phyloP scores from a whole-genome alignment of 768 basidiomycete genomes.

The Boletus rubescentipes region DNA sequence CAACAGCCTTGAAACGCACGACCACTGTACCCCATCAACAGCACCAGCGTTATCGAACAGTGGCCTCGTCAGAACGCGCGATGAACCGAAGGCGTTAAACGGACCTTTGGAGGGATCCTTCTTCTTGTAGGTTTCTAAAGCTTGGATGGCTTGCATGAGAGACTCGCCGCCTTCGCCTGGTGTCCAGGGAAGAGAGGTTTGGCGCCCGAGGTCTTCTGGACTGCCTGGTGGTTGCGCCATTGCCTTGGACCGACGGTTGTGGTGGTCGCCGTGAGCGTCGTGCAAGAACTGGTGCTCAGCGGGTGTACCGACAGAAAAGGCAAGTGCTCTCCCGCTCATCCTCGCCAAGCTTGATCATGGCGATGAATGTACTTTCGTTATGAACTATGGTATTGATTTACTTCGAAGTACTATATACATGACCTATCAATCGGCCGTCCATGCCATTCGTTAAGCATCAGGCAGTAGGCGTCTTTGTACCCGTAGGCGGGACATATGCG shows the following conservation, averaged over 20 bases:
- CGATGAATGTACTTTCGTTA: not conserved
- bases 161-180: conserved; percentile 33
- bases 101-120: conserved; percentile 79
- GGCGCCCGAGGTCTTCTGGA: conserved; percentile 35
- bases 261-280: conserved; percentile 2
- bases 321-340: not conserved
- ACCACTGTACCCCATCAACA: conserved; percentile 59
- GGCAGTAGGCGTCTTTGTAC: not conserved
- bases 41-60: not conserved
- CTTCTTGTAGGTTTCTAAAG: conserved; percentile 84
- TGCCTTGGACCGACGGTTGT: conserved; percentile 1
- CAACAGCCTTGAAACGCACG: conserved; percentile 96
- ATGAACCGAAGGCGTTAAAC: not conserved
- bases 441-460: not conserved
- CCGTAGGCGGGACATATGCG: conserved; percentile 28
- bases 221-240: conserved; percentile 34
- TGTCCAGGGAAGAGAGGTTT: conserved; percentile 31
- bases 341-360: not conserved
- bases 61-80: not conserved
- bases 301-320: conserved; percentile 11
- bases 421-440: not conserved
- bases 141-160: conserved; percentile 55
- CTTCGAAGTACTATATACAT: not conserved
- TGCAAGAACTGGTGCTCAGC: not conserved
- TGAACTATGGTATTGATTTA: not conserved